A percentile compares a stretch with the other conserved stretches of the same genome.
These are phyloP conservation scores for Pleurotus tuber-regium DNA, from an alignment of 768 basidiomycete genomes.

Conservation along the genomic window DNA sequence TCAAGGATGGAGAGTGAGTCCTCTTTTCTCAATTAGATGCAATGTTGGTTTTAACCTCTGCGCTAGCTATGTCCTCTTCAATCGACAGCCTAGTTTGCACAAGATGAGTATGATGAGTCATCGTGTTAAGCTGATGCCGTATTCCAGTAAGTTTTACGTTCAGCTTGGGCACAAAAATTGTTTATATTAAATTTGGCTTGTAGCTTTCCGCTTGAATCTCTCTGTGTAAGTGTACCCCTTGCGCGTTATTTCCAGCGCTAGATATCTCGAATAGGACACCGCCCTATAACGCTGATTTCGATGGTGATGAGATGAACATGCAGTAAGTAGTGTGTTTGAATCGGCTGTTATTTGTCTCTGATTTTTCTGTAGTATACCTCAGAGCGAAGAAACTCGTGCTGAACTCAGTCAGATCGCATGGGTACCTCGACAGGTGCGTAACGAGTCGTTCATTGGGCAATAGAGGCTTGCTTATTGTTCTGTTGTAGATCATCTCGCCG, in stretches of 20 bases:
- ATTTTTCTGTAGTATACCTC: constrained; percentile 69
- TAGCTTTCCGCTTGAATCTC: constrained; percentile 95
- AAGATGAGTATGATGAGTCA: constrained; percentile 99
- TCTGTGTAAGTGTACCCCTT: constrained; percentile 74
- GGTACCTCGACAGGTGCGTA: constrained; percentile 88
- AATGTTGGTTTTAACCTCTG: constrained; percentile 1
- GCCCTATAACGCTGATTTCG: constrained; percentile 99
- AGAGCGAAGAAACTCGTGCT: constrained; percentile 97
- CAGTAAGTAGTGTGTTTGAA: constrained; percentile 66
- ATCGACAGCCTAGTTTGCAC: constrained; percentile 96
- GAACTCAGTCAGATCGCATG: constrained; percentile 98
- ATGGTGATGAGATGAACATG: constrained; percentile 99
- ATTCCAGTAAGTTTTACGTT: constrained; percentile 90
- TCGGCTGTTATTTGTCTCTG: constrained; percentile 4
- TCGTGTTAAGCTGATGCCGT: constrained; percentile 94
- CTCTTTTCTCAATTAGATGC: background rate
- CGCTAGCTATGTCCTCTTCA: constrained; percentile 85
- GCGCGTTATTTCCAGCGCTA: constrained; percentile 12
- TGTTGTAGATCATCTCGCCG: constrained; percentile 88
- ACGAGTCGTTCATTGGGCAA: background rate
- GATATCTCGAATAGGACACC: constrained; percentile 64
- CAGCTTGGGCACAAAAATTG: too few relatives aligned
- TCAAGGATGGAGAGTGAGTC: constrained; percentile 97
- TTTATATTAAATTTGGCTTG: too few relatives aligned
- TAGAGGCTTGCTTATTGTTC: background rate